phyloP scores from a whole-genome alignment of 208 protist genomes.

The Wallacemonas rigidus region DNA sequence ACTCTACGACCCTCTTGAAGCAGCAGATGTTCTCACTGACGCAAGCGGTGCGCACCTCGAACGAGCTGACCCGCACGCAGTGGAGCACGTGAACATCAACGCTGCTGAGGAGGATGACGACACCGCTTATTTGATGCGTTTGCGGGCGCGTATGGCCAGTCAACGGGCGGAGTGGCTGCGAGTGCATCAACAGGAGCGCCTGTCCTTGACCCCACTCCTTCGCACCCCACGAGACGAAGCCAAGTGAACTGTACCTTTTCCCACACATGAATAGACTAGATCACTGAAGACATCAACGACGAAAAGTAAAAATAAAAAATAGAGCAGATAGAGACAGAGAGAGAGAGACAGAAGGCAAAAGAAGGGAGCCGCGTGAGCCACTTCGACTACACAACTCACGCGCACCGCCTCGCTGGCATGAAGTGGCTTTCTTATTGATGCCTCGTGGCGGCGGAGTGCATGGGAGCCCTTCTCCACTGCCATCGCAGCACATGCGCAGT shows the following conservation, averaged over 20 bases:
- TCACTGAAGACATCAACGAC: background rate
- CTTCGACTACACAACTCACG: no score
- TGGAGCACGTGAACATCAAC: no score
- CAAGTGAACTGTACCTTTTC: background rate
- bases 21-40: background rate
- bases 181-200: background rate
- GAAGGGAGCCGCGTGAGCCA: no score
- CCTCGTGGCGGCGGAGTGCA: no score
- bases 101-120: background rate
- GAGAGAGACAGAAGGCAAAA: no score
- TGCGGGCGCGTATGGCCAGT: background rate
- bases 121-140: background rate
- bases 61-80: no score
- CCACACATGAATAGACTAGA: background rate
- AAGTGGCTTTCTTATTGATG: no score
- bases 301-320: background rate
- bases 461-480: no score
- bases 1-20: slow-evolving; percentile 3
- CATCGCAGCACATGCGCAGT: no score
- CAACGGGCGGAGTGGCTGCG: slow-evolving; percentile 13
- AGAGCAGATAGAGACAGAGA: no score
- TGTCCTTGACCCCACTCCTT: background rate
- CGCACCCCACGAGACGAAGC: background rate
- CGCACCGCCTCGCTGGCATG: no score
- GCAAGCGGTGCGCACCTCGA: no score